phyloP scores from a whole-genome alignment of 805 yeast species.

The Lipomyces sp. region DNA sequence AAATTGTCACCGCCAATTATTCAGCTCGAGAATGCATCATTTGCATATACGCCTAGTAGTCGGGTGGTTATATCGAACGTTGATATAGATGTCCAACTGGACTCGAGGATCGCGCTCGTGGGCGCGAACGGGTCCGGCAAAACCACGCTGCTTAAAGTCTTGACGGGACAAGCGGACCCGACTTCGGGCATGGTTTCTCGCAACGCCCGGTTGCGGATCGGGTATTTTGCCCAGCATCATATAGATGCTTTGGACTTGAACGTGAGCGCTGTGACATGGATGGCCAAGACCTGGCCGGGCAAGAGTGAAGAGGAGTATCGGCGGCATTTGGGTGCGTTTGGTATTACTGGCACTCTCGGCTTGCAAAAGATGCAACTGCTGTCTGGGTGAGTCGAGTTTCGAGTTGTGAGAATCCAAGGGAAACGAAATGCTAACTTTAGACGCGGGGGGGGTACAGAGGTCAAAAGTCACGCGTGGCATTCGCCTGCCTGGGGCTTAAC shows the following conservation, averaged over 20 bases:
- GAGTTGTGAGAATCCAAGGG: not conserved
- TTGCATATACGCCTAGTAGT: constrained; percentile 68
- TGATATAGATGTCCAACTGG: constrained; percentile 88
- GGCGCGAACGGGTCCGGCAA: constrained; percentile 99
- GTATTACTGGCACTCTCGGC: constrained; percentile 93
- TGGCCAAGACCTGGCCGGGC: constrained; percentile 88
- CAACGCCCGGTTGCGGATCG: constrained; percentile 87
- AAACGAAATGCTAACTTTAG: not conserved
- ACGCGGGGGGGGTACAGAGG: constrained; percentile 53
- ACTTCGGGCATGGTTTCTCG: constrained; percentile 75
- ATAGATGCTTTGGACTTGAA: constrained; percentile 94
- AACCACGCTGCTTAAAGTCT: constrained; percentile 85
- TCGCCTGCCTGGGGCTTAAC: constrained; percentile 88
- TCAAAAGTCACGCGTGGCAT: constrained; percentile 97
- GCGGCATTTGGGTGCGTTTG: constrained; percentile 94
- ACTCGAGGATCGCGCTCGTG: constrained; percentile 92
- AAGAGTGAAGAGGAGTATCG: constrained; percentile 95
- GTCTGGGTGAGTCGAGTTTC: constrained; percentile 59
- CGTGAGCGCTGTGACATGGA: constrained; percentile 90
- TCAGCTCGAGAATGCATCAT: constrained; percentile 82
- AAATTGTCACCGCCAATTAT: constrained; percentile 89
- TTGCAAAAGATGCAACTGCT: constrained; percentile 85
- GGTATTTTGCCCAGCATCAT: constrained; percentile 98
- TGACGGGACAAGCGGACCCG: constrained; percentile 79
- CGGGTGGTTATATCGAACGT: constrained; percentile 73